Base-by-base conservation (phyloP, 148 eudicot genomes). In the Polygonum aviculare region DNA sequence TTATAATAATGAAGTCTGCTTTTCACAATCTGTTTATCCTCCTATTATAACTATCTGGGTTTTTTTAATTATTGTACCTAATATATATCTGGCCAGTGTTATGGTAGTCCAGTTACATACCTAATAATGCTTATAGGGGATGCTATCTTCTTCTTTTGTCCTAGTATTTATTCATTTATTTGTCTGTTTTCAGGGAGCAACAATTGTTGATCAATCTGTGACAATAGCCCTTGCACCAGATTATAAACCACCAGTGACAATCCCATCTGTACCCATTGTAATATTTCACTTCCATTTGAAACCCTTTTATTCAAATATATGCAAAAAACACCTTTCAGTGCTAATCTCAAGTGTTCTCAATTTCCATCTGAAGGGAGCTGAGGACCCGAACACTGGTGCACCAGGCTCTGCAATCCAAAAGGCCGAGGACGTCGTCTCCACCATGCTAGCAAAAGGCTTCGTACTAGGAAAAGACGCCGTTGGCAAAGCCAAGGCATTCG, bases 401-500 rank as follows among this genome's bases (percentile, higher is more conserved):
- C 75, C 73, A 21, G 91, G 81, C n/a, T 82, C 91, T 18, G 89
- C 91, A 52, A 87, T 87, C 69, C 90, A 88, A 77, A 90, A 89
- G 80, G 96, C 98, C 4, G 97, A 94, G 83, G 98, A 94, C 78
- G 96, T 92, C 18, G 97, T 94, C 9, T 90, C 88, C 75, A 77
- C 86, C 79, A 92, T 94, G 97, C 77, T 92, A 79, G 98, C 98
- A 74, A 94, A 83, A 82, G 98, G 98, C 71, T 94, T 92, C 70
- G 84, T 89, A 49, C 80, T 94, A 80, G 97, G 98, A 63, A 94
- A 94, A 80, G 97, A 90, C 57, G 89, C 97, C 9, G 73, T 92
- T 2, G 83, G 80, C 83, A 84, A 88, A 80, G 98, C 98, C 6
- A 92, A 89, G 87, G 51, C 96, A 33, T 89, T 94, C 5, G 98